Percentiles rank a stretch among this genome's conserved stretches.
These are phyloP conservation scores for Fusarium mundagurra DNA, from an alignment of 2,329 filamentous ascomycete species.

Conservation along the genomic window DNA sequence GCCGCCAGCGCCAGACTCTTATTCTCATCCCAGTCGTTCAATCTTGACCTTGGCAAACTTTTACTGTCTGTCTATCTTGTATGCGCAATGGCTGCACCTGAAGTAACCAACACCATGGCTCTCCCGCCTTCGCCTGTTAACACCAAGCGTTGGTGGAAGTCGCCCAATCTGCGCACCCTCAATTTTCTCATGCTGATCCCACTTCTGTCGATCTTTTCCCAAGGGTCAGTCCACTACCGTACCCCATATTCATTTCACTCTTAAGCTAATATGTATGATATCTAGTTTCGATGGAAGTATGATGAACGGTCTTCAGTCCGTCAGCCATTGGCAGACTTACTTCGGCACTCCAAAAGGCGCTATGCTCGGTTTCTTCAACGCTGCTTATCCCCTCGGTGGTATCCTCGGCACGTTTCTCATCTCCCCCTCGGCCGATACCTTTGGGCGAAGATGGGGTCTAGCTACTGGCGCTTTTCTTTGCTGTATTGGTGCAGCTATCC, in stretches of 20 bases:
- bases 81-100: neutral
- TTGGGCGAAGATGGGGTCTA: neutral
- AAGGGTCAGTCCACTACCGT: neutral
- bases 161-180: neutral
- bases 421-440: neutral
- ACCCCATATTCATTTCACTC: neutral
- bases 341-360: neutral
- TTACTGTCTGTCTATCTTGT: neutral
- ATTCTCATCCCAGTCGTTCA: neutral
- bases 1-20: neutral
- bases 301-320: slow-evolving; percentile 2
- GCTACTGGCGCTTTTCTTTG: neutral
- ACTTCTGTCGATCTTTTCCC: neutral
- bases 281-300: neutral
- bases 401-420: neutral
- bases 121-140: neutral
- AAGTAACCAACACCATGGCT: neutral
- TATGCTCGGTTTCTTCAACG: slow-evolving; percentile 1
- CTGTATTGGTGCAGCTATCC: neutral
- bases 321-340: neutral
- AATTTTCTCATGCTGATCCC: slow-evolving; percentile 1
- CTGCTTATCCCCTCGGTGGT: neutral
- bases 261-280: neutral
- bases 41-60: neutral
- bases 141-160: neutral